Base-by-base conservation (phyloP, 73 alveolate genomes). In the Urostyla sp. region DNA sequence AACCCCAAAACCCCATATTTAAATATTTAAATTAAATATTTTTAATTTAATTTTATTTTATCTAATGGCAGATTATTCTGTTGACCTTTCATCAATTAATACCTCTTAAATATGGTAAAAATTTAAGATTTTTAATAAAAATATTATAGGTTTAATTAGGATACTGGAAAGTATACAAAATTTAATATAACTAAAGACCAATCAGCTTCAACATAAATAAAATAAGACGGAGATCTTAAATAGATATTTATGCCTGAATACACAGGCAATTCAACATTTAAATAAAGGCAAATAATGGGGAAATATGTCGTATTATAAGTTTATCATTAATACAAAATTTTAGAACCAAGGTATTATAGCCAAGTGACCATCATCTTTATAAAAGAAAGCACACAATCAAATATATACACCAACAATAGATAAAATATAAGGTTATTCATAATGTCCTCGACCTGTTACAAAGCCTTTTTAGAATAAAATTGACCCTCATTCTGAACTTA, bases 361-460 rank as follows among this genome's bases (percentile, higher is more conserved):
- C 6, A 59, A 32, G 21, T 35, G 32, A 7, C 76, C 76, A 4
- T 6, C 10, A 6, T 59, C 53, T 10, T 40, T 55, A 24, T 32
- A 28, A 59, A 59, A 36, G 34, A 3, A 4, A 7, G 15, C 20
- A 10, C 37, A 59, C 30, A n/a, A n/a, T n/a, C n/a, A n/a, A n/a
- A n/a, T n/a, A n/a, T 59, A 59, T 36, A 59, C 76, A 30, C 76
- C 76, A 8, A 15, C 32, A 59, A 18, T 4, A 20, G 55, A 59
- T 59, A 59, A 59, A 59, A 15, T 59, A 7, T 52, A 59, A 20
- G 76, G 76, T 6, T 59, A 59, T 59, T 24, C 56, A 13, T 34
- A 59, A 36, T 59, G 76, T 59, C 76, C 76, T 8, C 32, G 76
- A 34, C 76, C 76, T 5, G 56, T 59, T 32, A 55, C 76, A 32